Base-by-base conservation (phyloP, 768 basidiomycete species). In the Hortiboletus campestris region DNA sequence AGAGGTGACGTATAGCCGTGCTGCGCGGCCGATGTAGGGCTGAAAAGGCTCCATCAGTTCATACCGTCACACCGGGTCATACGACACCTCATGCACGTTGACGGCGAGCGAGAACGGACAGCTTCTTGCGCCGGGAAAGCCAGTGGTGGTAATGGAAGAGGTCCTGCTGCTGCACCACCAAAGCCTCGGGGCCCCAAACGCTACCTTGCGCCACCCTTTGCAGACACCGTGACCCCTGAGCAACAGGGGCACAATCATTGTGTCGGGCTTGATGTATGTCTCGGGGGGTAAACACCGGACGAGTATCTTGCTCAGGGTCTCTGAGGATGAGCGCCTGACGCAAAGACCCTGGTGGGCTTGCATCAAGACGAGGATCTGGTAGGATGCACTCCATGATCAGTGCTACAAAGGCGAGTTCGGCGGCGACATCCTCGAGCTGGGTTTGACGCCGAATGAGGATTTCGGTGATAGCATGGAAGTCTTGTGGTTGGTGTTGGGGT, bases 301-400 rank as follows among this genome's bases (percentile, higher is more conserved):
- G 62, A 82, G 82, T 35, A 84, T 77, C 63, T 80, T 77, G 35
- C 74, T 72, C 31, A 75, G 72, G 4, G 82, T 63, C 62, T 83
- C 81, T 2, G 75, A 42, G 6, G 81, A 80, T 8, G 83, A 32
- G 2, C 62, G 49, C 16, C 62, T 64, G 53, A 82, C 76, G 36
- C 61, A 59, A 9, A 73, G 59, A 3, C 66, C 59, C 16, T 35
- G 57, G 46, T 72, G 68, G 2, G 35, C 48, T 4, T 57, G 35
- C 51, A 70, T 59, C 13, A 64, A 68, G 19, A 38, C 16, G 1
- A 35, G 19, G 16, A 68, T 54, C 44, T 51, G 61, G 32, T 46
- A 8, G 46, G 1, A 69, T 46, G 17, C 39, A 38, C 10, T 55
- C 39, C 58, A 67, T 54, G 52, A 61, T 53, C 6, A 25, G 51